Evolutionary conservation across 306 rosid genomes (phyloP), one percentile per base, ranked within the genome.

Genomic region (Gillenia trifoliata): DNA sequence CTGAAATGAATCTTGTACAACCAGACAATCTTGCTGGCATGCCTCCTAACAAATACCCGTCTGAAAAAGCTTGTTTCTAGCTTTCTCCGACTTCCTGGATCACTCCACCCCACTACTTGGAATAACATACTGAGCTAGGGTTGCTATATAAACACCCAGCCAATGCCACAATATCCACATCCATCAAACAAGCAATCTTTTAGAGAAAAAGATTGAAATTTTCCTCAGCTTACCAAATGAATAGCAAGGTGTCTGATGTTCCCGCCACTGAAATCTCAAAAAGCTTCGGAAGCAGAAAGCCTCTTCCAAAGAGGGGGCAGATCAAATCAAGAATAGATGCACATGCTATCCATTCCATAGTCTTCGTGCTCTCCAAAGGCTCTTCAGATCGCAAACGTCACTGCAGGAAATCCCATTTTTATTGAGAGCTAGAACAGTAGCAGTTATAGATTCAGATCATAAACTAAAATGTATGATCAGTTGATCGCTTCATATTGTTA

Each of bases 11-110:
- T 83, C 84, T 73, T 63, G 74, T 8, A 73, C 31, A 41, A 80
- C 72, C 29, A 60, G 54, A 74, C 73, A 70, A 74, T 57, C 52
- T 55, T n/a, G 87, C 80, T 83, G 89, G 80, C 94, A 80, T 85
- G 89, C 75, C 74, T 70, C 87, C 84, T 72, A 87, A 87, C 89
- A 59, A 34, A 79, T 77, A 71, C 61, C 63, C 33, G 11, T 54
- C 55, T 26, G 70, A 20, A 34, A 80, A 47, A 69, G 64, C 12
- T 23, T 52, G 72, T 54, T 65, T 71, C 78, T 73, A 70, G 64
- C 25, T 43, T 60, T 64, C 70, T 73, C 23, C 49, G 64, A 38
- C 56, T 34, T 66, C 12, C 49, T 13, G 12, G 57, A 74, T 60
- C 64, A 66, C 17, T 62, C 23, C 20, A 29, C 64, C 54, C 45